Base-by-base conservation (phyloP, 257 asterid genomes). In the Paraleonurus japonicus region DNA sequence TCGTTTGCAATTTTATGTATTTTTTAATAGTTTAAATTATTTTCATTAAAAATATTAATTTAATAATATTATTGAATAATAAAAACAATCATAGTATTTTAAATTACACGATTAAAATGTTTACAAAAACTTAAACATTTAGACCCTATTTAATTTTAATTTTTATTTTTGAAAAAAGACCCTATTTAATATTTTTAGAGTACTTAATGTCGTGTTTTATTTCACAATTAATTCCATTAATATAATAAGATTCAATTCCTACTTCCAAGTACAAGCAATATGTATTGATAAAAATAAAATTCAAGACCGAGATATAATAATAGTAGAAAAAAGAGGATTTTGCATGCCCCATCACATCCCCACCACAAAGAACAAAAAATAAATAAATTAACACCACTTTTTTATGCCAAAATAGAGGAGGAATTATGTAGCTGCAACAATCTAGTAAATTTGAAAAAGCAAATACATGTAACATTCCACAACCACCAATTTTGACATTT, bases 401-500 rank as follows among this genome's bases (percentile, higher is more conserved):
- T 13, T 45, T 4, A 45, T 45, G 53, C 53, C 53, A 45, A 23
- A 54, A 54, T 3, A 54, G 33, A 26, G 0, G 5, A 19, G 27
- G 8, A 53, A 4, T 26, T 27, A 4, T 32, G 64, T 35, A 22
- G 35, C 22, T 27, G 51, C 6, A 41, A 16, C 28, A 66, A 47
- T 47, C 55, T 47, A 24, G 71, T 26, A 51, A 32, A 53, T 7
- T 16, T 23, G 15, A 26, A 16, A 41, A 26, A 23, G 11, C 15
- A 6, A 24, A 7, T 19, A 7, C 33, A 45, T n/a, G 26, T 47
- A 7, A 39, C 51, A 61, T 59, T 27, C 69, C 55, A 39, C 32
- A 45, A 35, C 33, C 66, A 51, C 66, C 47, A 61, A 16, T 73
- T 73, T 15, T 63, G 23, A 64, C 65, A 16, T 24, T 35, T 59